Evolutionary conservation across 192 early-diverging fungal genomes (phyloP).

Genomic region (Backusella morwellensis): DNA sequence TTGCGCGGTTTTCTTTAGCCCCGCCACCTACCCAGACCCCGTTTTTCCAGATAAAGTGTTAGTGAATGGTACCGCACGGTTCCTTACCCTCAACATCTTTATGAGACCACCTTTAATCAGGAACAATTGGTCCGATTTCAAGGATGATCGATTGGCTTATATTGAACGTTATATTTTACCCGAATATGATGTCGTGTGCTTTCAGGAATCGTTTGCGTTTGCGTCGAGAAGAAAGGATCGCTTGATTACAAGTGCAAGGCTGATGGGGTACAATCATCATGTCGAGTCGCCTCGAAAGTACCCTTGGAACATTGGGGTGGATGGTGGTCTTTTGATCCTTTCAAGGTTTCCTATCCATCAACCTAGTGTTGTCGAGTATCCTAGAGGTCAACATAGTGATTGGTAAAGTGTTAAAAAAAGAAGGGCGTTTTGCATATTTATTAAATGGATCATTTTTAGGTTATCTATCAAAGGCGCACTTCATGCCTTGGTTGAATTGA

Average conservation of each 20-base stretch:
- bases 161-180: conserved; percentile 66
- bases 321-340: conserved; percentile 77
- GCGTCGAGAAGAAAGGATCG: conserved; percentile 55
- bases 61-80: conserved; percentile 29
- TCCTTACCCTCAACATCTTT: conserved; percentile 71
- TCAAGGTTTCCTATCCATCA: conserved; percentile 67
- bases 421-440: not conserved
- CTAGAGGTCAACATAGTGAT: conserved; percentile 67
- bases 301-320: conserved; percentile 60
- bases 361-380: conserved; percentile 56
- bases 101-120: conserved; percentile 69
- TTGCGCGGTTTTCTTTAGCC: conserved; percentile 31
- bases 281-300: conserved; percentile 59
- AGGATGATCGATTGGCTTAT: conserved; percentile 68
- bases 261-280: conserved; percentile 65
- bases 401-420: conserved; percentile 42
- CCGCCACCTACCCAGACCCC: conserved; percentile 17
- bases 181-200: conserved; percentile 71
- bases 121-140: conserved; percentile 78
- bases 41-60: conserved; percentile 33
- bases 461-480: conserved; percentile 73
- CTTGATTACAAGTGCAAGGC: conserved; percentile 58
- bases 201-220: conserved; percentile 86
- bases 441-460: conserved; percentile 19
- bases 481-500: conserved; percentile 68